Evolutionary conservation across 345 rosid species (phyloP), one percentile per base, ranked within the genome.

Genomic region (Stellera chamaejasme): DNA sequence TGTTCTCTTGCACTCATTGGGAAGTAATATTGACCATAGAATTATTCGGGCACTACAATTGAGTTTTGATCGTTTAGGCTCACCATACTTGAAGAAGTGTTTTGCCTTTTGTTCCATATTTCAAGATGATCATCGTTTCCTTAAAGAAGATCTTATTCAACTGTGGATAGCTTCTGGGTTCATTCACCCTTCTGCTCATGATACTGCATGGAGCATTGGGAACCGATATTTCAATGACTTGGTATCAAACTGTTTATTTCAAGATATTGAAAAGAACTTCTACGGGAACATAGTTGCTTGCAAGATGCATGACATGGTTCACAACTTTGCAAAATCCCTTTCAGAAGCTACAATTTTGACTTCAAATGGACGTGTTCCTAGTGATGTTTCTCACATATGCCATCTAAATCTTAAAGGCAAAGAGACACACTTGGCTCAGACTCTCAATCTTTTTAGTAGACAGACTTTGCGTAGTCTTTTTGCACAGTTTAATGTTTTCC

Each of bases 251-350:
- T 74, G 69, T 45, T 66, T 74, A 8, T 66, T 69, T 27, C 64
- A 69, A 27, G 72, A 69, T 16, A 59, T 50, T 1, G 11, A 10
- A 28, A 56, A 26, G 43, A 64, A 68, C 46, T 3, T 0, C 1
- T 10, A 0, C 6, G 74, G 50, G 0, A 19, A 39, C 10, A 39
- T 69, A 10, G 26, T 1, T 3, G 0, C 10, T 0, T 59, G 63
- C 44, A 69, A 65, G 45, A 73, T 72, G 69, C 76, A 72, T 44
- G 76, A 72, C 47, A 43, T 64, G 47, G 42, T 68, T 3, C 70
- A 61, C 54, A 68, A 61, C 54, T 70, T 73, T 50, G 73, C 73
- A 0, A 26, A 27, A 3, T 65, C 54, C 9, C 4, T 74, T 16
- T 27, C 60, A 13, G 28, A 43, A 8, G 27, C 43, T 5, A 56